Base-by-base conservation (phyloP, 2,329 filamentous ascomycete genomes). In the Sarocladium strictum region DNA sequence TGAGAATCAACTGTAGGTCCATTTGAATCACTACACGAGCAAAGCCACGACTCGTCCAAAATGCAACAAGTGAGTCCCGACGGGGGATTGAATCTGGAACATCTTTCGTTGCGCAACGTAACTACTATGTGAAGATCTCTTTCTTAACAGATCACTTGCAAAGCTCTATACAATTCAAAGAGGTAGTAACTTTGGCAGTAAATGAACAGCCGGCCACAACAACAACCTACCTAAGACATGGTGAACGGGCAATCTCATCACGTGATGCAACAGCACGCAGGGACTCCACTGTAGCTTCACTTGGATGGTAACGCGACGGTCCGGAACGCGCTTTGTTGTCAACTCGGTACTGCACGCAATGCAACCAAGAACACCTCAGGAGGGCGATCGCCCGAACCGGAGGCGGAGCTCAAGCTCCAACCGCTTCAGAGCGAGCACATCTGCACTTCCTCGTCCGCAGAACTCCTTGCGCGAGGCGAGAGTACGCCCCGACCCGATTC, bases 401-500 rank as follows among this genome's bases (percentile, higher is more conserved):
- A 58, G 67, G 49, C 63, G 66, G 37, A 61, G 54, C 21, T 69
- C 71, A 0, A 50, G 63, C 1, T 63, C 68, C 0, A 65, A 61
- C 19, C 63, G 67, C 17, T 63, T 73, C 40, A 67, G 71, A 29
- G 64, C 67, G 1, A 72, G 70, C 47, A 67, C 64, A 1, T 72
- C 71, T 2, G 63, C 66, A 11, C 61, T 72, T 12, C 68, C 71
- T 0, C 60, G 66, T n/a, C 67, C 70, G 1, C 67, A 70, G 41
- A 65, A 66, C 3, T 65, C 65, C 1, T 54, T 72, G 1, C 64
- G 70, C 41, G 68, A 72, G 54, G 71, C 71, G 32, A 65, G 71
- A 62, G 70, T 74, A 67, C 59, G 70, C 68, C 55, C 29, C 54
- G 53, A 37, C 41, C 53, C 43, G 3, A 10, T 49, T 24, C 23